Conservation (phyloP, 1,139 yeast genomes). For the Candida smagusa region DNA sequence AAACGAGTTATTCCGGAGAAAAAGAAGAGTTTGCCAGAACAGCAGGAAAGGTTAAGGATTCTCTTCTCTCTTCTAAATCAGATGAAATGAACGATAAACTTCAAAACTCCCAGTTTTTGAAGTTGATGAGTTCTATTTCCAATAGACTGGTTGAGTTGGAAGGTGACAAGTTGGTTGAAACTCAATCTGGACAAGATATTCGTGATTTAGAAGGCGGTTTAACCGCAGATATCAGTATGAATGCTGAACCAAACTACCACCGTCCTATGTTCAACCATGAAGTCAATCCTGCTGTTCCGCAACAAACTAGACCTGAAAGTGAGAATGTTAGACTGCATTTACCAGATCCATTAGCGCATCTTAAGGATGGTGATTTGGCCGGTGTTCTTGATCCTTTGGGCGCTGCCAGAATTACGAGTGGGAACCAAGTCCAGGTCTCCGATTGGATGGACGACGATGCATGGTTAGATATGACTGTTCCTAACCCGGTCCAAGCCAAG, state of each 20-base stretch:
- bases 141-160: slow-evolving; percentile 37
- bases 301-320: not conserved
- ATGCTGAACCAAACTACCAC: not conserved
- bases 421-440: slow-evolving; percentile 34
- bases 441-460: slow-evolving; percentile 39
- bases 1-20: slow-evolving; percentile 15
- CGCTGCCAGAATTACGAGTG: slow-evolving; percentile 43
- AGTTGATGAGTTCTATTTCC: slow-evolving; percentile 40
- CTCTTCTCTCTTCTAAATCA: slow-evolving; percentile 25
- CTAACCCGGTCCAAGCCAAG: slow-evolving; percentile 14
- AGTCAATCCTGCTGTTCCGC: not conserved
- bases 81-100: slow-evolving; percentile 31
- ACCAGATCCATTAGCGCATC: slow-evolving; percentile 48
- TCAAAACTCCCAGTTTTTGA: slow-evolving; percentile 37
- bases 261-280: not conserved
- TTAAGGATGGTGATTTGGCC: slow-evolving; percentile 35
- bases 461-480: slow-evolving; percentile 22
- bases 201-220: not conserved
- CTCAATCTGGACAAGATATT: slow-evolving; percentile 16
- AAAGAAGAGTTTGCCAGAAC: slow-evolving; percentile 42
- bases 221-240: not conserved
- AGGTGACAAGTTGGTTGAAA: slow-evolving; percentile 38
- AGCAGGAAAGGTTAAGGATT: slow-evolving; percentile 35
- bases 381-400: slow-evolving; percentile 29
- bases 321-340: slow-evolving; percentile 19